Conservation (phyloP, 805 yeast species). For the Limtongia smithiae region DNA sequence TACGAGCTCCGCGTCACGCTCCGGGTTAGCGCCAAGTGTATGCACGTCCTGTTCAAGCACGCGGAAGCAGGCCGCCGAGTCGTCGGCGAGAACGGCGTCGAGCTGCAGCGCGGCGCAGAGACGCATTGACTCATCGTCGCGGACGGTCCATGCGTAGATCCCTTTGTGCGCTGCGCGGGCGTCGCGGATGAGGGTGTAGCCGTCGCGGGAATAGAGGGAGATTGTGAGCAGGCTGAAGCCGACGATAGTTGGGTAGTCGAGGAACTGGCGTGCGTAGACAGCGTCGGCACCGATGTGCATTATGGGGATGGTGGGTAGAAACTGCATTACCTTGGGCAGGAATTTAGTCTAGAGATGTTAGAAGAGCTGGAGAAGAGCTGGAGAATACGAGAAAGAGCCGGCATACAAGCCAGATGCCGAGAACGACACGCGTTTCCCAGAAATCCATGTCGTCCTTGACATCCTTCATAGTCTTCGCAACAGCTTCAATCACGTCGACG, state of each 20-base stretch:
- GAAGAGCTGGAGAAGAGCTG: neutral
- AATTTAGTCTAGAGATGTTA: slow-evolving; percentile 3
- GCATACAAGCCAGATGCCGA: slow-evolving; percentile 54
- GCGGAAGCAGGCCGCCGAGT: slow-evolving; percentile 30
- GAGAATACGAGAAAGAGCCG: neutral
- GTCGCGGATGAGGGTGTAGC: slow-evolving; percentile 40
- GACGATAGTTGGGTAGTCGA: slow-evolving; percentile 7
- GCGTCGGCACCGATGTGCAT: slow-evolving; percentile 32
- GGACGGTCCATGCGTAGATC: slow-evolving; percentile 54
- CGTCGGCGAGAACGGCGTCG: slow-evolving; percentile 46
- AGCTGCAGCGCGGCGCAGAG: slow-evolving; percentile 39
- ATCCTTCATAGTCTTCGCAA: slow-evolving; percentile 14
- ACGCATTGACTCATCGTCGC: slow-evolving; percentile 39
- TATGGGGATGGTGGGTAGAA: slow-evolving; percentile 38
- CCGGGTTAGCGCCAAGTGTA: neutral
- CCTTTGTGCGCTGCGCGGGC: slow-evolving; percentile 50
- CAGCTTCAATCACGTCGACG: slow-evolving; percentile 15
- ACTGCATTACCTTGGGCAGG: slow-evolving; percentile 38
- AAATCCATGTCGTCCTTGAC: slow-evolving; percentile 42
- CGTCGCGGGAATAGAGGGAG: slow-evolving; percentile 32
- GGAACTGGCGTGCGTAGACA: slow-evolving; percentile 19
- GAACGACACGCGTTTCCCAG: slow-evolving; percentile 47
- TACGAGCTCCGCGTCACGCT: neutral
- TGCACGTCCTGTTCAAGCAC: neutral
- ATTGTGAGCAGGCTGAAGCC: slow-evolving; percentile 21